Conservation (phyloP, 768 basidiomycete genomes). For the Arthromyces matolae region DNA sequence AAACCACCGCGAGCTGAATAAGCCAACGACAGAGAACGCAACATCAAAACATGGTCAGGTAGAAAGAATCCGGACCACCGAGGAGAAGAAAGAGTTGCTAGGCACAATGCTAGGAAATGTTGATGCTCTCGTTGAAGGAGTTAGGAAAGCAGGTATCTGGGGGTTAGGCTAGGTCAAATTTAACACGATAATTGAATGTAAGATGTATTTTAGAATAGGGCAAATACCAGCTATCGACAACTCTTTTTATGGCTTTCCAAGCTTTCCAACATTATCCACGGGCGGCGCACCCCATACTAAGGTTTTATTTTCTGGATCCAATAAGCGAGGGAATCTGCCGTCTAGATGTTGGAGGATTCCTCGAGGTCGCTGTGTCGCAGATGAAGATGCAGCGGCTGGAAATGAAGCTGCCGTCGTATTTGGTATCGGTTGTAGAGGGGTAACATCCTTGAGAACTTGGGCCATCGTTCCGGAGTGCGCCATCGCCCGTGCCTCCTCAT, state of each 20-base stretch:
- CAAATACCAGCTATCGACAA: constrained; percentile 2
- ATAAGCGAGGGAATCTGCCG: constrained; percentile 41
- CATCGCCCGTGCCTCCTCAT: constrained; percentile 68
- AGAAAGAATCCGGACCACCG: constrained; percentile 51
- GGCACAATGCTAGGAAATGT: constrained; percentile 88
- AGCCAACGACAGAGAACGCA: constrained; percentile 10
- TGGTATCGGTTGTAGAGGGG: constrained; percentile 6
- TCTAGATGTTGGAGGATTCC: constrained; percentile 48
- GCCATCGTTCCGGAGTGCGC: constrained; percentile 30
- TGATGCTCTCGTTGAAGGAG: constrained; percentile 84
- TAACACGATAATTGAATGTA: background rate
- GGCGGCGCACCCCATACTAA: constrained; percentile 72
- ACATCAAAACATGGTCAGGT: constrained; percentile 8
- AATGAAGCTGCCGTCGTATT: background rate
- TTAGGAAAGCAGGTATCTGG: constrained; percentile 85
- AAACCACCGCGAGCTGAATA: constrained; percentile 5
- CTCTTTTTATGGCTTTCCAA: constrained; percentile 18
- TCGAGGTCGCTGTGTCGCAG: constrained; percentile 21
- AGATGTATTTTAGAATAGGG: background rate
- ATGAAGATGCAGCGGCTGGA: background rate
- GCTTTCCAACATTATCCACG: constrained; percentile 56
- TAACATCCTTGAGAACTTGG: too few species aligned
- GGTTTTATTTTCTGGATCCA: constrained; percentile 62
- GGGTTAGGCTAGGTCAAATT: constrained; percentile 45
- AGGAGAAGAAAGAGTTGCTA: constrained; percentile 79